These are phyloP conservation scores for Dipteronia sinensis DNA, from an alignment of 345 rosid genomes.

Conservation along the genomic window DNA sequence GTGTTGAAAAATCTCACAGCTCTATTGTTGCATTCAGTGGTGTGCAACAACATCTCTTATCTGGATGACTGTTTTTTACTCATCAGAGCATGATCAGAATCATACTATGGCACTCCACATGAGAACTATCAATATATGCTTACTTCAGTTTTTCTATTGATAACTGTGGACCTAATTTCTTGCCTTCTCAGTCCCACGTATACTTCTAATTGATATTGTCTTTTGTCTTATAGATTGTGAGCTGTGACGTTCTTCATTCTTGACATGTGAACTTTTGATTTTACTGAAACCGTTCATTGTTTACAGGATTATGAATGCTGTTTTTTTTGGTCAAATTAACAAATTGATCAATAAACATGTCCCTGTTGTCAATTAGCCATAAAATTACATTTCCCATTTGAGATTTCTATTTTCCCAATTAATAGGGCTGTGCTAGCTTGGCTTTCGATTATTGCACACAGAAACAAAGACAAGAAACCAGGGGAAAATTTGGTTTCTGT, in stretches of 20 bases:
- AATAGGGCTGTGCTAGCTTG: slow-evolving; percentile 94
- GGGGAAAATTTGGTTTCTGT: slow-evolving; percentile 82
- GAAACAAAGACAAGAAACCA: slow-evolving; percentile 74
- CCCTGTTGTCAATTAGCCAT: neutral
- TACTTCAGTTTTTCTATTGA: neutral
- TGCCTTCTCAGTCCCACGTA: neutral
- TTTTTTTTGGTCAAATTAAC: neutral
- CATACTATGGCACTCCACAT: neutral
- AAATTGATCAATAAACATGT: neutral
- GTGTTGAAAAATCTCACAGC: neutral
- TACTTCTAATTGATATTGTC: neutral
- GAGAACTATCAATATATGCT: neutral
- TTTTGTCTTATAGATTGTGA: neutral
- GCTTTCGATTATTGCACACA: slow-evolving; percentile 84
- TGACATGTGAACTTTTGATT: neutral
- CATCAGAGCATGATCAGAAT: neutral
- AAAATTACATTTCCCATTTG: neutral
- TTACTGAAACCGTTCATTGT: slow-evolving; percentile 2
- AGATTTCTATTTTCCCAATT: slow-evolving; percentile 13
- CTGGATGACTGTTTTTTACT: neutral
- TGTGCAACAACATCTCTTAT: neutral
- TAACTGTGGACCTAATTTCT: neutral
- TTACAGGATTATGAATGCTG: neutral
- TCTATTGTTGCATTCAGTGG: neutral
- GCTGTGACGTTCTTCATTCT: too few species aligned